phyloP scores from a whole-genome alignment of 495 filamentous ascomycete genomes.

The Staphylotrichum longicolle region DNA sequence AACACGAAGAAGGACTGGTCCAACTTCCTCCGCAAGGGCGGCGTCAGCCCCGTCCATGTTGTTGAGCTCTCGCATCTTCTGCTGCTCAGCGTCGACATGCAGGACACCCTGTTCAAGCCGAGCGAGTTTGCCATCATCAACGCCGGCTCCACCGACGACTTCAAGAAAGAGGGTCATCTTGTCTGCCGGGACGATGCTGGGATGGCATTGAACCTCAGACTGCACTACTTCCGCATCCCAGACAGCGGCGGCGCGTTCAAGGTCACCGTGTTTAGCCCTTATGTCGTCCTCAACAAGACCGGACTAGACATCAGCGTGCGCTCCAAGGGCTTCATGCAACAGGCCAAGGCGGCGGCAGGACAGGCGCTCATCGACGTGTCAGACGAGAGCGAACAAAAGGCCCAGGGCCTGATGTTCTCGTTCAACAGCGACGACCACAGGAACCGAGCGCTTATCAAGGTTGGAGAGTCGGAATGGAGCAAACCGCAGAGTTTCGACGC shows the following conservation, averaged over 20 bases:
- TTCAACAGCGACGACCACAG: conserved; percentile 80
- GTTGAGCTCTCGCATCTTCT: conserved; percentile 93
- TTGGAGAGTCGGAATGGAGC: conserved; percentile 90
- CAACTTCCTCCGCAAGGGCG: conserved; percentile 93
- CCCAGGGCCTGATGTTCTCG: conserved; percentile 93
- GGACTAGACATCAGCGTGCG: conserved; percentile 85
- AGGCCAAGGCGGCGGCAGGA: conserved; percentile 75
- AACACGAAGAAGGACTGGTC: conserved; percentile 98
- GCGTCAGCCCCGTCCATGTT: conserved; percentile 93
- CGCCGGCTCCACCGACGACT: conserved; percentile 81
- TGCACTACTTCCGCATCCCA: conserved; percentile 91
- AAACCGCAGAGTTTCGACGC: conserved; percentile 97
- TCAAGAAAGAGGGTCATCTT: conserved; percentile 76
- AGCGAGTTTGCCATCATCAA: conserved; percentile 98
- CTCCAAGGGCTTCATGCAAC: conserved; percentile 81
- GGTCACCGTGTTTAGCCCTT: conserved; percentile 88
- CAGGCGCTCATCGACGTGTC: conserved; percentile 52
- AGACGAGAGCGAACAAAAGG: conserved; percentile 52
- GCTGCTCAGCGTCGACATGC: conserved; percentile 88
- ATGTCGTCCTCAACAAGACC: conserved; percentile 92
- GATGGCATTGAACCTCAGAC: conserved; percentile 71
- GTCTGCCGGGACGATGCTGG: conserved; percentile 79
- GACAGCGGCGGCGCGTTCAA: conserved; percentile 95
- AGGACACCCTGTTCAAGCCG: conserved; percentile 89
- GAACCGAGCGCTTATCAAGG: conserved; percentile 82